Conservation (phyloP, 371 early-diverging fungal genomes). For the Saksenaea oblongispora region DNA sequence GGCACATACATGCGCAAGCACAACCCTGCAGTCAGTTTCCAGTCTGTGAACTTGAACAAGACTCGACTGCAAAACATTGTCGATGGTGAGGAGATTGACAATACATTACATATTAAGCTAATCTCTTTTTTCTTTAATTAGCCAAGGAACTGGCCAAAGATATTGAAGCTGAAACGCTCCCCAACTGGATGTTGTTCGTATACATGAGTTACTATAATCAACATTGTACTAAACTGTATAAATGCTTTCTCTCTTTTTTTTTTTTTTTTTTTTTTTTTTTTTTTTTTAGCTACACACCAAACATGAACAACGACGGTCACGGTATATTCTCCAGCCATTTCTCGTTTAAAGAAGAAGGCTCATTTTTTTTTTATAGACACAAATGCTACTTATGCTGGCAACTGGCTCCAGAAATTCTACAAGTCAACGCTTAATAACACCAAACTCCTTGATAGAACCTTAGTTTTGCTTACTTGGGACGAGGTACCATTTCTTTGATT, state of each 20-base stretch:
- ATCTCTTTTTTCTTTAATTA: background rate
- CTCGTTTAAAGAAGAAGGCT: background rate
- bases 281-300: conserved; percentile 25
- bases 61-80: conserved; percentile 48
- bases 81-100: conserved; percentile 14
- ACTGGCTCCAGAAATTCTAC: conserved; percentile 29
- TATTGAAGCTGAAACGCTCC: conserved; percentile 21
- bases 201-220: background rate
- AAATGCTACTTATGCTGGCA: conserved; percentile 30
- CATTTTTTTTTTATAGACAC: conserved; percentile 17
- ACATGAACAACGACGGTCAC: conserved; percentile 34
- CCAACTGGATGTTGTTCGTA: conserved; percentile 38
- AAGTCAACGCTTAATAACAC: conserved; percentile 28
- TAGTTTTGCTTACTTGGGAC: conserved; percentile 34
- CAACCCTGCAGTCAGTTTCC: conserved; percentile 58
- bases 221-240: conserved; percentile 6
- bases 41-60: conserved; percentile 35
- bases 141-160: conserved; percentile 23
- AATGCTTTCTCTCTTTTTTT: conserved; percentile 3
- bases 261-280: background rate
- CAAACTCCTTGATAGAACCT: conserved; percentile 20
- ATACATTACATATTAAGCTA: background rate
- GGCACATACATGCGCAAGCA: conserved; percentile 54
- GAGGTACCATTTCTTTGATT: conserved; percentile 12
- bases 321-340: conserved; percentile 4